Conservation (phyloP, 805 yeast genomes). For the Candida silvatica region DNA sequence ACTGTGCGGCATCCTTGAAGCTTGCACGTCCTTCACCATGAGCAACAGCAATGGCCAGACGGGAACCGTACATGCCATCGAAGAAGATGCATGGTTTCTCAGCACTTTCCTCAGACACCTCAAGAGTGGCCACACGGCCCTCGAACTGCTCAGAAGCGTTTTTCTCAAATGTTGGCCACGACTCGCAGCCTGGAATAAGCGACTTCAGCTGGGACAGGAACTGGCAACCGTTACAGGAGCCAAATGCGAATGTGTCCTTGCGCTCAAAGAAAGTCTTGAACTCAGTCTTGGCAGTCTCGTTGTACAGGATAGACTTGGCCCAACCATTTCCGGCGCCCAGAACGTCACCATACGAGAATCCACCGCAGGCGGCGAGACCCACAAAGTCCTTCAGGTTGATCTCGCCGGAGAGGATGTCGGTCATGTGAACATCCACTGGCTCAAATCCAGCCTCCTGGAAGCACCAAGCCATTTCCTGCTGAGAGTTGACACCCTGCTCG, state of each 20-base stretch:
- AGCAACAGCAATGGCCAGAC: constrained; percentile 93
- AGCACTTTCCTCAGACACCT: constrained; percentile 48
- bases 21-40: constrained; percentile 96
- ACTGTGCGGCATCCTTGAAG: constrained; percentile 40
- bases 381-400: constrained; percentile 71
- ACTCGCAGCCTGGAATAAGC: constrained; percentile 85
- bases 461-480: constrained; percentile 97
- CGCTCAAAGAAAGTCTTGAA: constrained; percentile 80
- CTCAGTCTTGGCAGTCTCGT: constrained; percentile 66
- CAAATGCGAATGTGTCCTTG: constrained; percentile 89
- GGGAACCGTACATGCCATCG: constrained; percentile 87
- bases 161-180: constrained; percentile 95
- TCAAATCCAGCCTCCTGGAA: constrained; percentile 93
- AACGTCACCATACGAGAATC: constrained; percentile 98
- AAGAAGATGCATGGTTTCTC: constrained; percentile 55
- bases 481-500: constrained; percentile 98
- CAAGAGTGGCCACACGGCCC: constrained; percentile 88
- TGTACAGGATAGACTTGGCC: constrained; percentile 93
- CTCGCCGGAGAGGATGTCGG: constrained; percentile 72
- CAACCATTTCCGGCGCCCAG: constrained; percentile 98
- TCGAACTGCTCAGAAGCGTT: constrained; percentile 92
- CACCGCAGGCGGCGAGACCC: constrained; percentile 98
- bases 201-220: constrained; percentile 80
- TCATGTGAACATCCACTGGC: constrained; percentile 94
- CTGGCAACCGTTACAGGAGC: constrained; percentile 99